phyloP scores from a whole-genome alignment of 192 early-diverging fungal species.

The Phycomyces blakesleeanus region DNA sequence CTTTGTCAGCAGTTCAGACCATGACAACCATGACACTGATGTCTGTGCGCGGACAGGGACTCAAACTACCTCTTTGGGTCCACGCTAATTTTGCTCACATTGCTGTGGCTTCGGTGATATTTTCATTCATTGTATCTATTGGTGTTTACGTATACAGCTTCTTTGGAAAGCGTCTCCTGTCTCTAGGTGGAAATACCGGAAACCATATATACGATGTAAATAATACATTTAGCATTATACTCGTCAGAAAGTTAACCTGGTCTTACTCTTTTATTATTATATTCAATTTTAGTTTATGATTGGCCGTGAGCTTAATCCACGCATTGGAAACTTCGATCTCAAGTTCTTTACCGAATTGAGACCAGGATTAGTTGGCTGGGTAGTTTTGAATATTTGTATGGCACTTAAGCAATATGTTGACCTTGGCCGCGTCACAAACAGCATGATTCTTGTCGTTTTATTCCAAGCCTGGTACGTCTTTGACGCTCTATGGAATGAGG shows the following conservation, averaged over 20 bases:
- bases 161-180: constrained; percentile 60
- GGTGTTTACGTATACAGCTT: constrained; percentile 77
- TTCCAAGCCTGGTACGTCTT: constrained; percentile 85
- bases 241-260: neutral
- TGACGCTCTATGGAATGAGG: constrained; percentile 78
- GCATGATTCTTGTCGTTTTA: constrained; percentile 73
- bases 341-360: constrained; percentile 92
- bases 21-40: constrained; percentile 48
- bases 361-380: constrained; percentile 93
- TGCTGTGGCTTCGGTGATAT: constrained; percentile 59
- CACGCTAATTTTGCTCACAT: constrained; percentile 74
- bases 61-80: constrained; percentile 70
- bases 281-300: constrained; percentile 69
- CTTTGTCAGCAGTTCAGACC: constrained; percentile 41
- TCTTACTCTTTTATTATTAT: neutral
- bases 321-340: constrained; percentile 77
- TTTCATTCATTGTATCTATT: constrained; percentile 59
- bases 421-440: constrained; percentile 67
- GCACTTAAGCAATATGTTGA: constrained; percentile 68
- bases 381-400: constrained; percentile 71
- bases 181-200: constrained; percentile 84
- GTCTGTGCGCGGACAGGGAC: constrained; percentile 50
- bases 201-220: constrained; percentile 79
- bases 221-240: neutral
- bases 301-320: constrained; percentile 93